Evolutionary conservation across 768 basidiomycete species (phyloP), one percentile per base, ranked within the genome.

Genomic region (Naganishia vishniacii): DNA sequence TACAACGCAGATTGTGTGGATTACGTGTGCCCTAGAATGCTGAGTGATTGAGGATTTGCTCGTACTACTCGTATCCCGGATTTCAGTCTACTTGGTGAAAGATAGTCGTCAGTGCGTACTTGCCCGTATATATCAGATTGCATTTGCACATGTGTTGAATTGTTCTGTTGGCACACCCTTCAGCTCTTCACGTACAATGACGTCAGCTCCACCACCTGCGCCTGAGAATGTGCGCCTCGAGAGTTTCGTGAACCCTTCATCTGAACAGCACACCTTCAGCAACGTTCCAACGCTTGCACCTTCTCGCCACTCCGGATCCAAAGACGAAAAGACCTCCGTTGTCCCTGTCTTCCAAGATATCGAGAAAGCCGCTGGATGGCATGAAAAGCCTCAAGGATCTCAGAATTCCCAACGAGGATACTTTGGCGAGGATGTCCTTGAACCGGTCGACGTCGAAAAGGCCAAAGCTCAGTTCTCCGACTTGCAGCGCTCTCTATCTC

Each of bases 391-490:
- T 18, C 28, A 60, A 29, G 56, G 62, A 13, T 26, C 16, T 32
- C 18, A 23, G 9, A 45, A 59, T 16, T 29, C 41, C 4, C 34
- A 49, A 41, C 26, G 32, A 7, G 62, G 62, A 29, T 63, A 42
- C 62, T 49, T 31, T 23, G 62, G 40, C 29, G 59, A 60, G 25
- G 56, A 67, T 13, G 18, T 18, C 25, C 25, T 40, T 15, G 63
- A 48, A 11, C 42, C 41, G 1, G 49, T 67, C 45, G 65, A 67
- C 26, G 65, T 67, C 15, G 34, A 62, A 51, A 56, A 56, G 51
- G 61, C 65, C 4, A 63, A 62, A 29, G 65, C 59, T 5, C 32
- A 67, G 26, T 67, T 67, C 46, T 25, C 46, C 18, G 61, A 62
- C 6, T 45, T 67, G 29, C 31, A 61, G 26, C 41, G 65, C 16